phyloP scores from a whole-genome alignment of 2,329 filamentous ascomycete genomes.

The Diaporthe humulicola region DNA sequence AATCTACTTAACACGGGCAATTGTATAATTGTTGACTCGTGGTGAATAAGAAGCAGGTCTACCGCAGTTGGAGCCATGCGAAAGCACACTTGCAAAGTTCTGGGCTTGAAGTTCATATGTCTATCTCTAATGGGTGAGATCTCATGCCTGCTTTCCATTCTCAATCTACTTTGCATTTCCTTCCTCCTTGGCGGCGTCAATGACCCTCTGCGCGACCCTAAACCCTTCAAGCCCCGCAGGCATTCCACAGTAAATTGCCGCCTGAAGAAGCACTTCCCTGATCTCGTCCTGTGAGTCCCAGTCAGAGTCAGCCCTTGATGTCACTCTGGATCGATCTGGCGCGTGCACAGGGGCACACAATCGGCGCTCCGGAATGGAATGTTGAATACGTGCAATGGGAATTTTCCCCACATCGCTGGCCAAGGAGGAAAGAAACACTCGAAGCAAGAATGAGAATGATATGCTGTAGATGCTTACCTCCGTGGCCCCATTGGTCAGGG shows the following conservation, averaged over 20 bases:
- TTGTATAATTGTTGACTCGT: neutral
- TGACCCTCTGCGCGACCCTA: slow-evolving; percentile 48
- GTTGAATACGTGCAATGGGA: neutral
- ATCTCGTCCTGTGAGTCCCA: slow-evolving; percentile 66
- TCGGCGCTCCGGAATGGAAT: neutral
- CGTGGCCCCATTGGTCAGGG: slow-evolving; percentile 72
- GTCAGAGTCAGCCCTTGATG: neutral
- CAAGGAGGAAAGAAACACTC: no score
- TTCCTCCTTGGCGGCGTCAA: slow-evolving; percentile 49
- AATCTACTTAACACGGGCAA: neutral
- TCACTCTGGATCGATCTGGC: neutral
- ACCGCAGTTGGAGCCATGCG: neutral
- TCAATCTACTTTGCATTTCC: slow-evolving; percentile 44
- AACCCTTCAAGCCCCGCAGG: slow-evolving; percentile 59
- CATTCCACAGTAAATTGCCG: slow-evolving; percentile 58
- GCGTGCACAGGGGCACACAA: no score
- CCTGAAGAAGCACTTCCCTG: slow-evolving; percentile 67
- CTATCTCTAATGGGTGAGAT: neutral
- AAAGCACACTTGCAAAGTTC: neutral
- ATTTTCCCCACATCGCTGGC: neutral
- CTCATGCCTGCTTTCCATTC: neutral
- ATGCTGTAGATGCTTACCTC: slow-evolving; percentile 50
- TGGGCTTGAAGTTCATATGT: neutral
- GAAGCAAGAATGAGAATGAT: neutral
- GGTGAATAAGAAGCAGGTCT: no score